Base-by-base conservation (phyloP, 2,329 filamentous ascomycete species). In the Acarospora socialis region DNA sequence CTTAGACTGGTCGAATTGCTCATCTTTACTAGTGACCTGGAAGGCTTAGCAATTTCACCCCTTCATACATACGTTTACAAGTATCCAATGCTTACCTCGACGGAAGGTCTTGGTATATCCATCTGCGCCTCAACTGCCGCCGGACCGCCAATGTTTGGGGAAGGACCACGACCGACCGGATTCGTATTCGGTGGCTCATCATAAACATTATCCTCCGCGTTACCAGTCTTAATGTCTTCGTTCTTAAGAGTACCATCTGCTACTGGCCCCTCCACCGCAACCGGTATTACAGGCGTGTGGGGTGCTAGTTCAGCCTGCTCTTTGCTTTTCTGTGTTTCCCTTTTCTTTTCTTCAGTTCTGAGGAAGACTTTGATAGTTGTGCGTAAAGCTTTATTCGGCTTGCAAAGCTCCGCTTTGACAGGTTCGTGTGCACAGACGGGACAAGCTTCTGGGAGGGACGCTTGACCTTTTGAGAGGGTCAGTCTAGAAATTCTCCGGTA, bases 341-440 rank as follows among this genome's bases (percentile, higher is more conserved):
- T 71, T 57, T 92, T 92, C 66, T 92, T 92, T 55, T 92, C 81
- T 44, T 84, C 81, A 0, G 79, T 92, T 47, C 86, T 81, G 29
- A 98, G 59, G 50, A 92, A 98, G 8, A 90, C 81, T 45, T 81
- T 80, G 43, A 95, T 78, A 2, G 90, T 98, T 16, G 81, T 90
- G 43, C 90, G 77, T n/a, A 95, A 64, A 17, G 79, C 75, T 53
- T 93, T 94, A 55, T 92, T 82, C 2, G 82, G 74, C 40, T 80
- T 84, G 63, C 86, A 93, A 43, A 90, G 78, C 38, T 82, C 81
- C 28, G 78, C 71, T 17, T 83, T 82, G 37, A 98, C 70, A 0
- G 90, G 90, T 14, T 75, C 79, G 53, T 98, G 90, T 42, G 86
- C 81, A 68, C 90, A 98, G 37, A 93, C 80, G 2, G 90, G 87